These are phyloP conservation scores for Phytophthora cactorum DNA, from an alignment of 352 stramenopile genomes.

Conservation along the genomic window DNA sequence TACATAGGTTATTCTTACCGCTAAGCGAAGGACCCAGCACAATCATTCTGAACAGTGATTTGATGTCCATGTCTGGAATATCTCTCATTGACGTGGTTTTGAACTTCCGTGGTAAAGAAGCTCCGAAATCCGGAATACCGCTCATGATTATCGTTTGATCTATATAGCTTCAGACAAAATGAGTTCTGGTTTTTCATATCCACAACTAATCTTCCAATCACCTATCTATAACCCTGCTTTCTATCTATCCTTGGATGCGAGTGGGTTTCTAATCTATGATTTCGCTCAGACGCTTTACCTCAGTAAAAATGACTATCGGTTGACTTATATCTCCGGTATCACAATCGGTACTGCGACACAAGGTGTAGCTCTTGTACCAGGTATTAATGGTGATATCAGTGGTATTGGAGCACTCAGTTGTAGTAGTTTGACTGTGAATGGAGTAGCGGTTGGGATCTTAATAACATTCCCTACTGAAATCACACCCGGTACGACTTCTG, in stretches of 20 bases:
- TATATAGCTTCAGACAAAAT: no score
- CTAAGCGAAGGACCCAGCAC: no score
- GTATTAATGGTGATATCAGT: not conserved
- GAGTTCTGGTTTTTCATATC: not conserved
- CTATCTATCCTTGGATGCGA: slow-evolving; percentile 15
- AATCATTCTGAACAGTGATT: no score
- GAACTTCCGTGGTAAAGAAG: no score
- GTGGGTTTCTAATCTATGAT: slow-evolving; percentile 19
- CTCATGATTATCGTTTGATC: no score
- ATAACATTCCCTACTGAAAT: not conserved
- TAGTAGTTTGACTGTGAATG: not conserved
- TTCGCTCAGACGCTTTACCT: slow-evolving; percentile 28
- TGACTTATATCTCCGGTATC: not conserved
- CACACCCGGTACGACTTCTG: not conserved
- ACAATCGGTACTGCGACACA: not conserved
- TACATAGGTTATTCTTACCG: not conserved
- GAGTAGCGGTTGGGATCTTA: not conserved
- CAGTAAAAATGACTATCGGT: slow-evolving; percentile 19
- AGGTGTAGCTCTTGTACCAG: not conserved
- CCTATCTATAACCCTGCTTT: slow-evolving; percentile 23
- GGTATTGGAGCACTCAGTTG: not conserved
- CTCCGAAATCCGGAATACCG: no score
- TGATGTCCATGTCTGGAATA: no score
- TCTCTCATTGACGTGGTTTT: no score
- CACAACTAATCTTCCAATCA: not conserved